A percentile compares a stretch with the other conserved stretches of the same genome.
Evolutionary conservation across 1,139 yeast species (phyloP).

Genomic region (Scheffersomyces stambukii): DNA sequence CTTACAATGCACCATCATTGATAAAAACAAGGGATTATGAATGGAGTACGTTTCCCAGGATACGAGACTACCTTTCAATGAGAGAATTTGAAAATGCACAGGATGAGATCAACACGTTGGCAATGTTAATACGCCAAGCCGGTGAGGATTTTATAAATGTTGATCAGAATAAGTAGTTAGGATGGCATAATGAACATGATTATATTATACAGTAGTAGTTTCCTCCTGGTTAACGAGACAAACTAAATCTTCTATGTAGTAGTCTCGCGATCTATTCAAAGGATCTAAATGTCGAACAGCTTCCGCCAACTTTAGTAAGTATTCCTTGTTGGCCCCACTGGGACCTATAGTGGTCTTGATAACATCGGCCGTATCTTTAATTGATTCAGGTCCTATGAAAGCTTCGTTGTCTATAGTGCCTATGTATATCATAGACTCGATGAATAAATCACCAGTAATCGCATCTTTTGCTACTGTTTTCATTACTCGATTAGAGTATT

Average conservation of each 20-base stretch:
- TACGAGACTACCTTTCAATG: slow-evolving; percentile 58
- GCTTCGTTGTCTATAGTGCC: slow-evolving; percentile 80
- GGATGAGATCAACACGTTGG: slow-evolving; percentile 46
- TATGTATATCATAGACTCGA: slow-evolving; percentile 71
- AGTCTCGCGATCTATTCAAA: slow-evolving; percentile 30
- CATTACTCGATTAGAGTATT: no score
- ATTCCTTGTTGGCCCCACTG: slow-evolving; percentile 76
- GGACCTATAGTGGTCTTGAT: slow-evolving; percentile 65
- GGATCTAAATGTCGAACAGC: slow-evolving; percentile 52
- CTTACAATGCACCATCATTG: slow-evolving; percentile 47
- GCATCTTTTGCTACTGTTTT: slow-evolving; percentile 18
- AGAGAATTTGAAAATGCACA: slow-evolving; percentile 57
- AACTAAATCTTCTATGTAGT: slow-evolving; percentile 35
- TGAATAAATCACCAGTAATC: slow-evolving; percentile 29
- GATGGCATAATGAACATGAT: neutral
- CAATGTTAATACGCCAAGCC: slow-evolving; percentile 27
- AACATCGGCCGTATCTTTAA: slow-evolving; percentile 53
- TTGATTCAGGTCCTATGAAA: slow-evolving; percentile 75
- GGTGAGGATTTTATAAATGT: slow-evolving; percentile 13
- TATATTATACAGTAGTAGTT: neutral
- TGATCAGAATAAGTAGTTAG: slow-evolving; percentile 1
- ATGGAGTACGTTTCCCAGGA: slow-evolving; percentile 72
- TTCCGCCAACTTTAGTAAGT: slow-evolving; percentile 50
- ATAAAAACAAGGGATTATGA: slow-evolving; percentile 19
- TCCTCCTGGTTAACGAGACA: slow-evolving; percentile 5